Conservation (phyloP, 345 rosid species). For the Viola odorata region DNA sequence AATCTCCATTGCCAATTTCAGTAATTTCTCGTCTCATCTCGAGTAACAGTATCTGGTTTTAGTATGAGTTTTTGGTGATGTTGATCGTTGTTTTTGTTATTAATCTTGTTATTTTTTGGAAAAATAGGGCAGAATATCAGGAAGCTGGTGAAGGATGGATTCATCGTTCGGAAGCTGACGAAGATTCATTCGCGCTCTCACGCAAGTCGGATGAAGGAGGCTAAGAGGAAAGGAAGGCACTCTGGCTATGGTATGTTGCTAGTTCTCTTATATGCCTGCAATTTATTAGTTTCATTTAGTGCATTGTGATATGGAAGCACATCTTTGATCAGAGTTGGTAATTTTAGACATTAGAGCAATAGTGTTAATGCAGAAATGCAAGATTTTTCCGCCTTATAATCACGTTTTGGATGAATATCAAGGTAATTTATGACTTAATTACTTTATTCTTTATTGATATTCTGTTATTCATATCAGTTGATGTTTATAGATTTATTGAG, state of each 20-base stretch:
- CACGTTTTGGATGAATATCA: no score
- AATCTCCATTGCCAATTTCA: slow-evolving; percentile 75
- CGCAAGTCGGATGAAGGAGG: slow-evolving; percentile 77
- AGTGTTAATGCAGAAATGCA: no score
- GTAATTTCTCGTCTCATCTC: slow-evolving; percentile 22
- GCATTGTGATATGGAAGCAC: no score
- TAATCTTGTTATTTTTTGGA: background rate
- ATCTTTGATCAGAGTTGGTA: no score
- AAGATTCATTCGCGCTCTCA: slow-evolving; percentile 95
- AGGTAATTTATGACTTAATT: no score
- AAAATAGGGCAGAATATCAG: slow-evolving; percentile 82
- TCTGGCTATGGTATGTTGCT: slow-evolving; percentile 75
- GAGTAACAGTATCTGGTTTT: background rate
- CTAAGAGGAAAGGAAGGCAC: slow-evolving; percentile 94
- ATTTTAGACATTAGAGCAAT: no score
- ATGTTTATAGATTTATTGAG: no score
- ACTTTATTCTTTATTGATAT: no score
- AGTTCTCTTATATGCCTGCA: background rate
- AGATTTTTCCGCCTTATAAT: no score
- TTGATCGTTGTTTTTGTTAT: background rate
- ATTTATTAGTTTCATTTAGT: background rate
- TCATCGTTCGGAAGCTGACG: slow-evolving; percentile 90
- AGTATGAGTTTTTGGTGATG: background rate
- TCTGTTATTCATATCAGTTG: no score
- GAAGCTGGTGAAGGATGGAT: slow-evolving; percentile 95